Percentiles rank a stretch among this genome's conserved stretches.
Evolutionary conservation across 345 rosid genomes (phyloP).

Genomic region (Eucalyptus curtisii): DNA sequence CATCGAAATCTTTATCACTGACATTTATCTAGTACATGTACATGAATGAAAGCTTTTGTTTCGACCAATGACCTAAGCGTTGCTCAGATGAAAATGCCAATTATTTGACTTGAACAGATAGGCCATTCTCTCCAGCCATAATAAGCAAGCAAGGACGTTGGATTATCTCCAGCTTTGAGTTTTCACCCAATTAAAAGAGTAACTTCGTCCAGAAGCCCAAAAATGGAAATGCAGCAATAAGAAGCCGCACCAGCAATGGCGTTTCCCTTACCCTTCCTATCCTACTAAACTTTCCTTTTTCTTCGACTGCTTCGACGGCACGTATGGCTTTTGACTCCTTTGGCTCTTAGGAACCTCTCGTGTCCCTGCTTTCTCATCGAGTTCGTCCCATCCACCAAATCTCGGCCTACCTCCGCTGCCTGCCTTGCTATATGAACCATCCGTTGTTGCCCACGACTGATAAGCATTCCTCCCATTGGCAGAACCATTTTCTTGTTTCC

Average conservation of each 20-base stretch:
- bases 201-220: conserved; percentile 59
- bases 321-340: conserved; percentile 1
- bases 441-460: conserved; percentile 53
- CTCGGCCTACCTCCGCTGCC: neutral
- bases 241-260: conserved; percentile 50
- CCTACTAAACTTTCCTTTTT: conserved; percentile 27
- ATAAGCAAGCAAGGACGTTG: neutral
- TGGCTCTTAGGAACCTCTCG: neutral
- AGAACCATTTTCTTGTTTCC: conserved; percentile 10
- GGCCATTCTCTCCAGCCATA: neutral
- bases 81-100: neutral
- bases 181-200: conserved; percentile 24
- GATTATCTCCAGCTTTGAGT: neutral
- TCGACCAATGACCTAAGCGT: neutral
- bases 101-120: neutral
- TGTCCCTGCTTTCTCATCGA: conserved; percentile 21
- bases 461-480: conserved; percentile 21
- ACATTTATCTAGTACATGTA: neutral
- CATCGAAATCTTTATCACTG: neutral
- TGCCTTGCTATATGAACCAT: neutral
- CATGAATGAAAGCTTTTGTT: neutral
- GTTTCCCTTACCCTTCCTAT: conserved; percentile 51
- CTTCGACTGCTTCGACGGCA: conserved; percentile 2
- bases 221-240: conserved; percentile 70
- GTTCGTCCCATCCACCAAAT: conserved; percentile 90